phyloP scores from a whole-genome alignment of 768 basidiomycete genomes.

The Paxillus rubicundulus region DNA sequence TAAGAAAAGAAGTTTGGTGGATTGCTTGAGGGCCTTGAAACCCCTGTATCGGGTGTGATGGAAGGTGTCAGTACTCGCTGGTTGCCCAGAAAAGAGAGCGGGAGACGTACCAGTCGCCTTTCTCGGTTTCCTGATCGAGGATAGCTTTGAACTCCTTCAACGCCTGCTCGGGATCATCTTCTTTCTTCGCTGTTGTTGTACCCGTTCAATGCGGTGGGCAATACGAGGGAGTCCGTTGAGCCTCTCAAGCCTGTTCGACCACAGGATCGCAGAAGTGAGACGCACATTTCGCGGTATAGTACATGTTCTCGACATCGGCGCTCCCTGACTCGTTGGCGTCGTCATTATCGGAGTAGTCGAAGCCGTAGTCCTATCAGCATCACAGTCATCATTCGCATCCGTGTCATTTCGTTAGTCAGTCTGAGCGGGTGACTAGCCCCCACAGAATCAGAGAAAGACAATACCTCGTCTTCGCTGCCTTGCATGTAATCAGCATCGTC shows the following conservation, averaged over 20 bases:
- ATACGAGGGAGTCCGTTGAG: background rate
- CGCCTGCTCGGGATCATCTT: slow-evolving; percentile 90
- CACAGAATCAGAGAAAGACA: slow-evolving; percentile 1
- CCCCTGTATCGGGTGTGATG: slow-evolving; percentile 57
- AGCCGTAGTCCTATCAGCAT: slow-evolving; percentile 76
- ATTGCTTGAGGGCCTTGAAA: slow-evolving; percentile 98
- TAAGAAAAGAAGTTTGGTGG: slow-evolving; percentile 90
- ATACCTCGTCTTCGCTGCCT: slow-evolving; percentile 80
- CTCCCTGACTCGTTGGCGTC: slow-evolving; percentile 77
- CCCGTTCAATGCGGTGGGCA: background rate
- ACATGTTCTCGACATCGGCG: slow-evolving; percentile 95
- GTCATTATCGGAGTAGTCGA: slow-evolving; percentile 93
- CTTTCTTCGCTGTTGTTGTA: slow-evolving; percentile 70
- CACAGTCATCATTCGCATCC: slow-evolving; percentile 7
- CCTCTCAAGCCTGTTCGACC: background rate
- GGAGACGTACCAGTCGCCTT: slow-evolving; percentile 81
- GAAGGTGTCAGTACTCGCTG: background rate
- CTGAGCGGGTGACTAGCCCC: background rate
- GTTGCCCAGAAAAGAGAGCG: background rate
- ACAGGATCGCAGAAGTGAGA: slow-evolving; percentile 6
- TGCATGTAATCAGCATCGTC: slow-evolving; percentile 96
- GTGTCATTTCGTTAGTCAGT: slow-evolving; percentile 3
- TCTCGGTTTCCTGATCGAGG: slow-evolving; percentile 87
- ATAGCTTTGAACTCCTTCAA: slow-evolving; percentile 86
- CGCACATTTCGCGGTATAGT: slow-evolving; percentile 95